Base-by-base conservation (phyloP, 352 stramenopile species). In the Pilasporangium apinafurcum region DNA sequence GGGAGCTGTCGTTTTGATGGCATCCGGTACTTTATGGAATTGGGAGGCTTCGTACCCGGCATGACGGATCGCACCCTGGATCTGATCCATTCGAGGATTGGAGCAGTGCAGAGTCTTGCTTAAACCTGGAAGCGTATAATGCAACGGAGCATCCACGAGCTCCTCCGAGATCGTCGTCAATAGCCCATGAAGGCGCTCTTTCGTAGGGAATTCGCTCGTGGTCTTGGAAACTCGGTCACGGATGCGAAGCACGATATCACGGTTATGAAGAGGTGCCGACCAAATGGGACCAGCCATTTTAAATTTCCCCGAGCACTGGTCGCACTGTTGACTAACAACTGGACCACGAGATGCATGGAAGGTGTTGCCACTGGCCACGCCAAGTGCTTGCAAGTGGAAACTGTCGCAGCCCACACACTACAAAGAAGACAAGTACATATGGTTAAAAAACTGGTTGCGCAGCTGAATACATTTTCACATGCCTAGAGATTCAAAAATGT, bases 1-100 rank as follows among this genome's bases (percentile, higher is more conserved):
- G 3, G 97, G 96, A 16, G 97, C 97, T 62, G 97, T 93, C 2
- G 97, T 99, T 73, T 99, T 99, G 48, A 99, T 77, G 27, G 96
- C 96, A 24, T 96, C 73, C 0, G 96, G 95, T 16, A 99, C 92
- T 59, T 98, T 99, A 71, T 99, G 97, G 51, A 96, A 98, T 48
- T 97, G 94, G 52, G 95, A 99, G 20, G 96, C 89, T 49, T 92
- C 69, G 73, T 98, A 99, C 14, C 96, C 96, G 22, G 95, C 93
- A 59, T 98, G 96, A 31, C 94, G 68, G 18, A 99, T 76, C 21
- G 96, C 96, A 24, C 91, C 86, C 47, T 97, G 83, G 25, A 99
- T 81, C 51, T 95, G 79, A 40, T 88, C 75, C 72, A 98, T 95
- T n/a, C 90, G 91, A 25, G 95, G 95, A 41, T 89, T 95, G 16